These are phyloP conservation scores for Triticum dicoccoides DNA, from an alignment of 176 grass and related monocot genomes.

Conservation along the genomic window DNA sequence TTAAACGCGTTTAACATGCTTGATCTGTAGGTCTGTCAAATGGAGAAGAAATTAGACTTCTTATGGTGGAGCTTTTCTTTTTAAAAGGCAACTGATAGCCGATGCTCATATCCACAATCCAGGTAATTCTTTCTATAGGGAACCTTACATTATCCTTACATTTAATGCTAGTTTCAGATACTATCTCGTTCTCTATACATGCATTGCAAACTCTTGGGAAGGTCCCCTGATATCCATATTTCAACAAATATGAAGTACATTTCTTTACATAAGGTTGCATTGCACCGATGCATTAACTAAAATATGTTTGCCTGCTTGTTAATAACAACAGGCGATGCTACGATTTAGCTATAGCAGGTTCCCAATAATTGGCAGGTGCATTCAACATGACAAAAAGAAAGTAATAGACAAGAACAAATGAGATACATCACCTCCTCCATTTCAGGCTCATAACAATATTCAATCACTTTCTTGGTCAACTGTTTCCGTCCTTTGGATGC, in stretches of 20 bases:
- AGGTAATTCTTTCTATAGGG: background rate
- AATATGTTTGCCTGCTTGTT: conserved; percentile 1
- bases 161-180: background rate
- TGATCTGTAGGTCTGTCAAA: conserved; percentile 75
- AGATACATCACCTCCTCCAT: conserved; percentile 87
- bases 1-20: conserved; percentile 98
- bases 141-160: background rate
- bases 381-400: conserved; percentile 3
- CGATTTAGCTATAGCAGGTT: background rate
- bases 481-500: conserved; percentile 73
- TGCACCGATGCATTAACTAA: background rate
- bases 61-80: background rate
- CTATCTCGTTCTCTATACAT: background rate
- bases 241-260: background rate
- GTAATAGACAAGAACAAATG: conserved; percentile 17
- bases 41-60: conserved; percentile 9
- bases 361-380: background rate
- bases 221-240: background rate
- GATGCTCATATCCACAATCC: background rate
- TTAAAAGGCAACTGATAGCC: background rate
- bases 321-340: background rate
- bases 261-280: background rate
- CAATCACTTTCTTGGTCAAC: conserved; percentile 91
- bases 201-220: background rate
- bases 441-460: conserved; percentile 97